phyloP scores from a whole-genome alignment of 202 grass and related monocot species.

The Alloteropsis angusta region DNA sequence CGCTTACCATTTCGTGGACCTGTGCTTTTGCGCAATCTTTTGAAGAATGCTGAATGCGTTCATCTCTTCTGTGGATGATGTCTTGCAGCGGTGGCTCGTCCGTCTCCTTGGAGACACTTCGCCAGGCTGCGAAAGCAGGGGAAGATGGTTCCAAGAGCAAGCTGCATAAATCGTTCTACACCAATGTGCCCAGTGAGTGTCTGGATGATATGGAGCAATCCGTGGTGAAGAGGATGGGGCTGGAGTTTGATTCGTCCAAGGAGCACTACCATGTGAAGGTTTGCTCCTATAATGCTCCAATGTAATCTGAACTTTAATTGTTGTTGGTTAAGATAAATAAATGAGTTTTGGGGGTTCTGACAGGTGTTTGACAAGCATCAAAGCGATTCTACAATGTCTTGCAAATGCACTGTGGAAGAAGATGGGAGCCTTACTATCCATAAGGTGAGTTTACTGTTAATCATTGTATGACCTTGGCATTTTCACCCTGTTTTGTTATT shows the following conservation, averaged over 20 bases:
- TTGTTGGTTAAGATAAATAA: not conserved
- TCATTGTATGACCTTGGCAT: not conserved
- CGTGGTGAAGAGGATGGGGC: constrained; percentile 26
- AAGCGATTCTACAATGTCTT: constrained; percentile 47
- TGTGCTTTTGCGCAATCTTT: not conserved
- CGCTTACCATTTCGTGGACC: not conserved
- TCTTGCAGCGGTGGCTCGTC: constrained; percentile 20
- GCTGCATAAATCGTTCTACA: constrained; percentile 48
- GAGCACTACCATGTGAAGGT: constrained; percentile 69
- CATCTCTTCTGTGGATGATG: not conserved
- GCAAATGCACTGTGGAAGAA: constrained; percentile 53
- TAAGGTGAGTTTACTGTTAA: constrained; percentile 35
- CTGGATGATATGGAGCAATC: constrained; percentile 35
- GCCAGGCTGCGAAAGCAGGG: constrained; percentile 29
- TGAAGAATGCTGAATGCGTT: not conserved
- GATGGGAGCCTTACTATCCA: constrained; percentile 45
- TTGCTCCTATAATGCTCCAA: not conserved
- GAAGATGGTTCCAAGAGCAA: constrained; percentile 29
- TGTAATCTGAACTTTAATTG: not conserved
- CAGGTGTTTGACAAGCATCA: constrained; percentile 57
- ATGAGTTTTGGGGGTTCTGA: not conserved
- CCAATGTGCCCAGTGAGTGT: constrained; percentile 35
- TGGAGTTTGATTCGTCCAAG: constrained; percentile 40
- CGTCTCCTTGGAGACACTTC: constrained; percentile 38
- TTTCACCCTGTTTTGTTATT: not conserved